Percentiles rank a stretch among this genome's conserved stretches.
These are phyloP conservation scores for Geosmithia flava DNA, from an alignment of 2,329 filamentous ascomycete genomes.

Conservation along the genomic window DNA sequence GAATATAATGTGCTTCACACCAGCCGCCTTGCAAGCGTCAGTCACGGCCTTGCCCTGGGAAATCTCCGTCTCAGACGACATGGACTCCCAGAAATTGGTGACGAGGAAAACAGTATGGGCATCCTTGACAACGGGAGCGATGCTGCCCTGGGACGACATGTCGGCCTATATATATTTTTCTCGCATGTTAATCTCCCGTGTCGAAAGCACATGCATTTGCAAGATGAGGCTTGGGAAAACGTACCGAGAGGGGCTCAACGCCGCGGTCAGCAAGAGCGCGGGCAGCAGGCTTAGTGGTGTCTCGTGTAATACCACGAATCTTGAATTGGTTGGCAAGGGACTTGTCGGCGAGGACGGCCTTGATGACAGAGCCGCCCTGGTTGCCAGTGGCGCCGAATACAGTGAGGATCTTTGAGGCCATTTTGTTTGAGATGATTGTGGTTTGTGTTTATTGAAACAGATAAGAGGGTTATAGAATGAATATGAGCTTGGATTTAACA, in stretches of 20 bases:
- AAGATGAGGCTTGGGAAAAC: conserved; percentile 1
- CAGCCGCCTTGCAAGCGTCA: conserved; percentile 28
- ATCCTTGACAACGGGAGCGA: conserved; percentile 23
- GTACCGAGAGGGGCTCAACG: conserved; percentile 27
- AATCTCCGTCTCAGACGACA: conserved; percentile 20
- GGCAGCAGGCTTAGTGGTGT: conserved; percentile 24
- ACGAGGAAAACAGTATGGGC: conserved; percentile 29
- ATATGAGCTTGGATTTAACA: too few species aligned
- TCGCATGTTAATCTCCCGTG: neutral
- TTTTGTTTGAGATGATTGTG: neutral
- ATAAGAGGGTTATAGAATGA: neutral
- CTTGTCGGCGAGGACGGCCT: conserved; percentile 30
- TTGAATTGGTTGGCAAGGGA: conserved; percentile 28
- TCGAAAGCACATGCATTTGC: too few species aligned
- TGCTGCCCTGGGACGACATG: conserved; percentile 20
- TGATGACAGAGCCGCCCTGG: conserved; percentile 35
- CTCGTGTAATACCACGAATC: conserved; percentile 34
- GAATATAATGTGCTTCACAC: conserved; percentile 32
- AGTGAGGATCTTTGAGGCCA: conserved; percentile 17
- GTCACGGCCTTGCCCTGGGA: conserved; percentile 31
- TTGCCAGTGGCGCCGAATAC: conserved; percentile 37
- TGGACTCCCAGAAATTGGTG: conserved; percentile 24
- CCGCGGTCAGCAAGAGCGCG: conserved; percentile 24
- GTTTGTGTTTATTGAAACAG: neutral
- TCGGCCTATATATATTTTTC: conserved; percentile 18